Base-by-base conservation (phyloP, 345 rosid genomes). In the Conringia planisiliqua region DNA sequence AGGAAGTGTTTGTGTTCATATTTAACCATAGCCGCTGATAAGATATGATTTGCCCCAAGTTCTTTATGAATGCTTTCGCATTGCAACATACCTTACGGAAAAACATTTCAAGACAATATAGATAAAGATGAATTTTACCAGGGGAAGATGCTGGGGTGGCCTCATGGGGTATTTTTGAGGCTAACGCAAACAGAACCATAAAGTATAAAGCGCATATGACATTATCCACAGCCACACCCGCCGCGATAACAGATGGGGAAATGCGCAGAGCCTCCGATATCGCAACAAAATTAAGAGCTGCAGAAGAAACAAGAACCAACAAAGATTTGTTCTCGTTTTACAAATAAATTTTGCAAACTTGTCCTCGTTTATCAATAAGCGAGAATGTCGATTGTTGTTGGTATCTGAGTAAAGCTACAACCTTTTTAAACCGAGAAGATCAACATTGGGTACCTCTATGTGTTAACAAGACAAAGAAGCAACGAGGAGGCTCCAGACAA, bases 211-310 rank as follows among this genome's bases (percentile, higher is more conserved):
- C 96, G 17, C 90, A 86, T 46, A 90, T 86, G 61, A 89, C 96
- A 75, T 89, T 93, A 68, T 93, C 97, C 0, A 85, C 92, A 18
- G 98, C 94, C 10, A 93, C 85, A 48, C 96, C 96, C 0, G 91
- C 97, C 38, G 96, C 92, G 71, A 93, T 27, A 65, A 89, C 96
- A 13, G 92, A 89, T 30, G 98, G 88, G 75, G 96, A 85, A 70
- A 85, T 82, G 16, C 75, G 76, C 16, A 93, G 86, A 59, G 94
- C 98, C 75, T 93, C 88, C 24, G 94, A 84, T 73, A 93, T 80
- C 13, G 98, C 98, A 65, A 93, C 86, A 76, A 86, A 93, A 60
- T 93, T 93, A 68, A 93, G 91, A 32, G 91, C 98, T 89, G 79
- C 80, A 81, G 42, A 70, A 26, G 68, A 35, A 33, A 12, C 38